Percentiles rank a stretch among this genome's conserved stretches.
Evolutionary conservation across 2,329 filamentous ascomycete species (phyloP).

Genomic region (Cladosporium sp.): DNA sequence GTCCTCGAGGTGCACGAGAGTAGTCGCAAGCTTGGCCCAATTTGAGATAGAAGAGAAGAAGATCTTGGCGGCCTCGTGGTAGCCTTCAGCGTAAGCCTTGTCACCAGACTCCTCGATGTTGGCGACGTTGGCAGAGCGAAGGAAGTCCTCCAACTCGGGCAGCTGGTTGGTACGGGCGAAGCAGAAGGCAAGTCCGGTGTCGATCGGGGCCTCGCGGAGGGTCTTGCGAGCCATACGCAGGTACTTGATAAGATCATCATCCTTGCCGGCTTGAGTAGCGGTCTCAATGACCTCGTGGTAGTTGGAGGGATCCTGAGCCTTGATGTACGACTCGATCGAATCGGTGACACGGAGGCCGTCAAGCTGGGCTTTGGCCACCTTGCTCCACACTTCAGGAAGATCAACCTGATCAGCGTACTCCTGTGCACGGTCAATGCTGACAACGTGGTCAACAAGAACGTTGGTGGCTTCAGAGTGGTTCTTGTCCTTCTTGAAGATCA

Average conservation of each 20-base stretch:
- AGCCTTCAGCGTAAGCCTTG: conserved; percentile 93
- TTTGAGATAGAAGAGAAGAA: conserved; percentile 98
- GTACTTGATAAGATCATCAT: conserved; percentile 95
- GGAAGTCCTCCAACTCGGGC: conserved; percentile 91
- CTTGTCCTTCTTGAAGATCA: conserved; percentile 97
- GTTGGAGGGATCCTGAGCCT: conserved; percentile 88
- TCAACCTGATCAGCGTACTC: conserved; percentile 95
- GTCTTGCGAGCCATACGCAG: conserved; percentile 97
- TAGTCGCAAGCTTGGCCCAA: conserved; percentile 98
- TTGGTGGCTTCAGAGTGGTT: conserved; percentile 85
- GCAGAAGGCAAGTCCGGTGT: conserved; percentile 91
- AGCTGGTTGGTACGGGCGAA: conserved; percentile 91
- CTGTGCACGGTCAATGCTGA: conserved; percentile 96
- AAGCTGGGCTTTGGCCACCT: conserved; percentile 95
- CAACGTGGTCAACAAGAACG: conserved; percentile 92
- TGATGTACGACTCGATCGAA: conserved; percentile 95
- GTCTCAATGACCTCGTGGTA: conserved; percentile 96
- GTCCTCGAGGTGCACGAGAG: conserved; percentile 92
- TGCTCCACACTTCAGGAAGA: conserved; percentile 94
- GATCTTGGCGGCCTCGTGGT: conserved; percentile 96
- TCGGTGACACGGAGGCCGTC: conserved; percentile 92
- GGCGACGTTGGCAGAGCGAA: conserved; percentile 88
- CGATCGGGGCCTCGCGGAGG: conserved; percentile 86
- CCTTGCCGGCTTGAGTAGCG: conserved; percentile 91
- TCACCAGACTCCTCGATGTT: conserved; percentile 96